These are phyloP conservation scores for Oryza australiensis DNA, from an alignment of 176 grass and related monocot species.

Conservation along the genomic window DNA sequence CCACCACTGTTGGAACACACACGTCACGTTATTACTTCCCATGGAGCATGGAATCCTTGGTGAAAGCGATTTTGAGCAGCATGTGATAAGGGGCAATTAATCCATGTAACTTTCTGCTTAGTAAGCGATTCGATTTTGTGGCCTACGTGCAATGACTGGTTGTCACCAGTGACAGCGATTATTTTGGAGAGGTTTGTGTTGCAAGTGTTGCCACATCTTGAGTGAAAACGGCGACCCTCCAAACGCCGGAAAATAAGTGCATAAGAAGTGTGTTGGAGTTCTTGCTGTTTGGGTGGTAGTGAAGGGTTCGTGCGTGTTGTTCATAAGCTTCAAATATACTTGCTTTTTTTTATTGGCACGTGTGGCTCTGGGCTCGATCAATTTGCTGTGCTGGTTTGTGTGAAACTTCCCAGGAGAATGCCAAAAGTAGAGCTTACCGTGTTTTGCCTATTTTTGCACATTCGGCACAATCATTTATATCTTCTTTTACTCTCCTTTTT, in stretches of 20 bases:
- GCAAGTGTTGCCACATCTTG: neutral
- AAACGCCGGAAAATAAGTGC: neutral
- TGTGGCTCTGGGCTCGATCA: neutral
- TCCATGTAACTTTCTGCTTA: neutral
- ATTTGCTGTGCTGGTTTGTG: neutral
- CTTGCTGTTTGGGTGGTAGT: neutral
- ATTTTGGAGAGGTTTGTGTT: neutral
- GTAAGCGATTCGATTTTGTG: neutral
- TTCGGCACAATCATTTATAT: neutral
- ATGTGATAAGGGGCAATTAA: neutral
- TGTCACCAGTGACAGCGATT: neutral
- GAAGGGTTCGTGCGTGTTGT: neutral
- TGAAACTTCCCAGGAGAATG: neutral
- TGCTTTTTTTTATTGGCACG: neutral
- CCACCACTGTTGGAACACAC: neutral
- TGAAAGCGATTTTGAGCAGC: slow-evolving; percentile 14
- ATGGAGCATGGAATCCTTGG: neutral
- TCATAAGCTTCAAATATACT: neutral
- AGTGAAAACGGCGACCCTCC: neutral
- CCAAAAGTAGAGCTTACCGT: neutral
- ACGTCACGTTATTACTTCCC: neutral
- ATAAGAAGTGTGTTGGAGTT: neutral
- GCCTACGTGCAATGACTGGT: neutral
- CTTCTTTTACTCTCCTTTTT: neutral
- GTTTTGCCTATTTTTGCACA: neutral